Conservation (phyloP, 345 rosid genomes). For the Melaleuca quinquenervia region DNA sequence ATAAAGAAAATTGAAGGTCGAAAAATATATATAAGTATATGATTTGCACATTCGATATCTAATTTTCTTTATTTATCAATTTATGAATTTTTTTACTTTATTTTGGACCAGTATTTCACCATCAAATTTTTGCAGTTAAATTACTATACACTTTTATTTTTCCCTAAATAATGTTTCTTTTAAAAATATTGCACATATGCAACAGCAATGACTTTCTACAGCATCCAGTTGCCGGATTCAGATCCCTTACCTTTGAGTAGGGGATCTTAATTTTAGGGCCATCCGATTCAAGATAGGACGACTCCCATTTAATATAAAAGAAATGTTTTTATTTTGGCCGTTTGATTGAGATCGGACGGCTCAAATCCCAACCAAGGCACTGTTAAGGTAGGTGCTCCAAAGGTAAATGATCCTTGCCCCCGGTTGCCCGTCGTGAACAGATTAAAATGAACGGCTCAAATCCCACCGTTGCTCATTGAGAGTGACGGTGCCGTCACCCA, state of each 20-base stretch:
- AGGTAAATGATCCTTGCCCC: no score
- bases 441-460: not conserved
- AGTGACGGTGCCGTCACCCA: not conserved
- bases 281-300: no score
- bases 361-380: no score
- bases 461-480: not conserved
- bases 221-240: not conserved
- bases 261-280: no score
- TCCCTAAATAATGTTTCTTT: not conserved
- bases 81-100: not conserved
- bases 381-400: no score
- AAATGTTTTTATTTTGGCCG: no score
- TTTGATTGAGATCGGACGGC: no score
- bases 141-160: not conserved
- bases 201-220: not conserved
- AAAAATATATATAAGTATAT: no score
- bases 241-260: no score
- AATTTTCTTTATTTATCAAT: not conserved
- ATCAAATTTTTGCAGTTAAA: not conserved
- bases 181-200: not conserved
- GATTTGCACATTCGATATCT: not conserved
- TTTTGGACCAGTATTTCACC: not conserved
- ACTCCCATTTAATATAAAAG: no score
- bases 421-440: not conserved
- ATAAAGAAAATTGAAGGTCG: not conserved